A percentile compares a stretch with the other conserved stretches of the same genome.
These are phyloP conservation scores for Cercospora sp. DNA, from an alignment of 2,329 filamentous ascomycete species.

Conservation along the genomic window DNA sequence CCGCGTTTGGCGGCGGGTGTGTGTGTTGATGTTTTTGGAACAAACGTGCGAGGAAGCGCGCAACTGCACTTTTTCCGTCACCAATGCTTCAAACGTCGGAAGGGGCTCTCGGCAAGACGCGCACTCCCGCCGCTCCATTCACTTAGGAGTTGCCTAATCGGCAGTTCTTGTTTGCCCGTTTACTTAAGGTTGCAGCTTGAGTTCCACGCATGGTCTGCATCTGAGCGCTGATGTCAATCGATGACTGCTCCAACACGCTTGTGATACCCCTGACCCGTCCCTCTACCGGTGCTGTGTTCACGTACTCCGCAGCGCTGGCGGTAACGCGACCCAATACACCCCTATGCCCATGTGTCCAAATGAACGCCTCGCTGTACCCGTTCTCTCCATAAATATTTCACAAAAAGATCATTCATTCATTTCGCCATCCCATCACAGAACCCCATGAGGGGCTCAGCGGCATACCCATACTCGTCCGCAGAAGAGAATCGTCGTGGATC, in stretches of 20 bases:
- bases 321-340: neutral
- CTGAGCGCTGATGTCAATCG: neutral
- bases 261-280: neutral
- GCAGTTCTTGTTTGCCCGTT: neutral
- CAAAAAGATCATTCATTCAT: neutral
- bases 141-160: neutral
- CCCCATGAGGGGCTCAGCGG: neutral
- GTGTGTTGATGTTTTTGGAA: slow-evolving; percentile 2
- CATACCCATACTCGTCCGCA: neutral
- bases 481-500: neutral
- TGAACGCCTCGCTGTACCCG: neutral
- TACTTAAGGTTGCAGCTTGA: neutral
- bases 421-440: neutral
- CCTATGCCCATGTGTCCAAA: neutral
- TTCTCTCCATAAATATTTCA: neutral
- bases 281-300: neutral
- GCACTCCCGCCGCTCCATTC: neutral
- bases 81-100: neutral
- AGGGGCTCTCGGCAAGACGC: neutral
- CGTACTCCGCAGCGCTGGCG: neutral
- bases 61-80: slow-evolving; percentile 5
- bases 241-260: neutral
- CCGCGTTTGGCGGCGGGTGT: neutral
- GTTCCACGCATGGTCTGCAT: neutral
- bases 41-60: neutral